Evolutionary conservation across 1,284 basidiomycete genomes (phyloP).

Genomic region (Hemileia vastatrix): DNA sequence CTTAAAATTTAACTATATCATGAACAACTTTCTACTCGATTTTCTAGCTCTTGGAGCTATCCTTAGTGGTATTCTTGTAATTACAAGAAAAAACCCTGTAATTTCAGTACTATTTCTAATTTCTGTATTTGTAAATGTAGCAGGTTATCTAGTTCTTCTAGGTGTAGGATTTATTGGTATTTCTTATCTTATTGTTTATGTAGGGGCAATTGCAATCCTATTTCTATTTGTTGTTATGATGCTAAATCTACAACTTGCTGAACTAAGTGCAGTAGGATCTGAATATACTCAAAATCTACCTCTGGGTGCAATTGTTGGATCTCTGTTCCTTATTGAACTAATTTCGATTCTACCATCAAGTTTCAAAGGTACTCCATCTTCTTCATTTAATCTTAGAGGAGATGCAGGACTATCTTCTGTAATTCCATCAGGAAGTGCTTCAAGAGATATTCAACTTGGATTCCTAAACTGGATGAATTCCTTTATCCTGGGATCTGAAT

Average conservation of each 20-base stretch:
- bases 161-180: slow-evolving; percentile 43
- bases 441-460: slow-evolving; percentile 19
- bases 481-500: slow-evolving; percentile 24
- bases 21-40: slow-evolving; percentile 42
- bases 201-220: too few species aligned
- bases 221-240: slow-evolving; percentile 46
- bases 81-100: slow-evolving; percentile 43
- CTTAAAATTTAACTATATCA: too few species aligned
- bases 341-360: slow-evolving; percentile 31
- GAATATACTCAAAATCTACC: slow-evolving; percentile 46
- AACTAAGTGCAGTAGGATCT: slow-evolving; percentile 42
- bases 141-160: slow-evolving; percentile 40
- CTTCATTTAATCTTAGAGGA: too few species aligned
- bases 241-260: slow-evolving; percentile 44
- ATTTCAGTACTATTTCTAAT: slow-evolving; percentile 44
- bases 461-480: slow-evolving; percentile 26
- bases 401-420: too few species aligned
- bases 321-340: slow-evolving; percentile 36
- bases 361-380: slow-evolving; percentile 19
- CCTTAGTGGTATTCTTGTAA: slow-evolving; percentile 41
- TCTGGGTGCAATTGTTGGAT: slow-evolving; percentile 35
- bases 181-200: slow-evolving; percentile 44
- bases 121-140: slow-evolving; percentile 44
- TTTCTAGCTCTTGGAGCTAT: slow-evolving; percentile 42
- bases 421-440: too few species aligned